Evolutionary conservation across 2,329 filamentous ascomycete species (phyloP).

Genomic region (Arthrinium phaeospermum): DNA sequence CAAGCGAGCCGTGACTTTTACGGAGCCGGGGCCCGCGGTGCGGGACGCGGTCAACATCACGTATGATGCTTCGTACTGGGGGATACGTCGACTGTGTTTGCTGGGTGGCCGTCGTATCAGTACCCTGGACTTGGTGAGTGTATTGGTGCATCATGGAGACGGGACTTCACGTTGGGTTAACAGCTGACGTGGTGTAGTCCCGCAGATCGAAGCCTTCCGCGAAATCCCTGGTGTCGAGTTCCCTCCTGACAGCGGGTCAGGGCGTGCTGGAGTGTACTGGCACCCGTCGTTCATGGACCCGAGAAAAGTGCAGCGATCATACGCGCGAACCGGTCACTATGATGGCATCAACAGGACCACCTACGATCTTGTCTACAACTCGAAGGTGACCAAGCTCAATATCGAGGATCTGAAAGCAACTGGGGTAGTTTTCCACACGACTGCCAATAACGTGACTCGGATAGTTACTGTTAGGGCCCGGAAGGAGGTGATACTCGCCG

Average conservation of each 20-base stretch:
- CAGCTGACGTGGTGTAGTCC: neutral
- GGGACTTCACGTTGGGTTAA: neutral
- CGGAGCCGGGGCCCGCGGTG: constrained; percentile 32
- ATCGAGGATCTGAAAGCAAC: neutral
- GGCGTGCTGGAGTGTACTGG: constrained; percentile 23
- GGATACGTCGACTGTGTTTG: constrained; percentile 18
- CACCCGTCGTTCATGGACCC: constrained; percentile 22
- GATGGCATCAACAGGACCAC: constrained; percentile 18
- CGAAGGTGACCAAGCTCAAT: constrained; percentile 8
- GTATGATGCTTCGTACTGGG: constrained; percentile 8
- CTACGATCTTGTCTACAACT: constrained; percentile 15
- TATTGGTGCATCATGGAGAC: neutral
- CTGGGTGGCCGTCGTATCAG: constrained; percentile 22
- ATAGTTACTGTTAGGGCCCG: constrained; percentile 21
- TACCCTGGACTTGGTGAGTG: constrained; percentile 19
- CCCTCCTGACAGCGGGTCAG: constrained; percentile 19
- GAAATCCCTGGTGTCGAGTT: constrained; percentile 19
- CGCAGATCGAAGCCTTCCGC: constrained; percentile 19
- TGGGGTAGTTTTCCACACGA: constrained; percentile 3
- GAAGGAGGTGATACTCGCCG: constrained; percentile 35
- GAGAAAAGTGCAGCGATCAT: constrained; percentile 12
- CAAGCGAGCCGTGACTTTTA: constrained; percentile 35
- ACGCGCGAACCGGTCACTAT: constrained; percentile 19
- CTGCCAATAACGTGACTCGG: neutral
- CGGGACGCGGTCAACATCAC: constrained; percentile 37